phyloP scores from a whole-genome alignment of 208 protist species.

The Blechomonas ayalai region DNA sequence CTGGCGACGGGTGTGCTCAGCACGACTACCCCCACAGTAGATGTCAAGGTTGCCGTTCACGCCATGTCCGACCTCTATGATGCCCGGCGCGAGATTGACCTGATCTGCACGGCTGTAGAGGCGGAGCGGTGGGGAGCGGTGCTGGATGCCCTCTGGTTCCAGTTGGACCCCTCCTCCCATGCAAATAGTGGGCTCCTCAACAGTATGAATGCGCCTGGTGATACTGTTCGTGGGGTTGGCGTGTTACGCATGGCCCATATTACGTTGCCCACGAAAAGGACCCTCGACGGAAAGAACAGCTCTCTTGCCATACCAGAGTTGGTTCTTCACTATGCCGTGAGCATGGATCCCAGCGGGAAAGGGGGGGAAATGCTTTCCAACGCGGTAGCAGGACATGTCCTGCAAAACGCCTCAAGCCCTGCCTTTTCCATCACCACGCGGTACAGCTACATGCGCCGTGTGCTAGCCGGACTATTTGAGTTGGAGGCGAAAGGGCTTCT shows the following conservation, averaged over 20 bases:
- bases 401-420: background rate
- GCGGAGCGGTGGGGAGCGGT: constrained; percentile 41
- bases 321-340: too few relatives aligned
- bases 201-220: constrained; percentile 4
- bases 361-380: too few relatives aligned
- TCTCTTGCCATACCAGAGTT: too few relatives aligned
- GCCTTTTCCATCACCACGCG: constrained; percentile 15
- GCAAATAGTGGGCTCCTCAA: constrained; percentile 44
- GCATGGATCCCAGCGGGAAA: too few relatives aligned
- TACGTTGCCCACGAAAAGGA: constrained; percentile 15
- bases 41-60: too few relatives aligned
- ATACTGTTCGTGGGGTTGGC: constrained; percentile 7
- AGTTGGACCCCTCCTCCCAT: constrained; percentile 38
- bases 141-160: constrained; percentile 70
- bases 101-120: constrained; percentile 33
- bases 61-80: too few relatives aligned
- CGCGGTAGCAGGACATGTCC: constrained; percentile 2
- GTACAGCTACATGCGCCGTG: constrained; percentile 24
- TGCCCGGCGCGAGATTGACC: too few relatives aligned
- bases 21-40: too few relatives aligned
- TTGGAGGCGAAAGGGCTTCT: constrained; percentile 46
- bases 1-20: too few relatives aligned
- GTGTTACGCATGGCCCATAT: constrained; percentile 36
- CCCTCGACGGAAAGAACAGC: too few relatives aligned
- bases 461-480: constrained; percentile 34